Evolutionary conservation across 352 stramenopile genomes (phyloP), one percentile per base, ranked within the genome.

Genomic region (Pythium grandisporangium): DNA sequence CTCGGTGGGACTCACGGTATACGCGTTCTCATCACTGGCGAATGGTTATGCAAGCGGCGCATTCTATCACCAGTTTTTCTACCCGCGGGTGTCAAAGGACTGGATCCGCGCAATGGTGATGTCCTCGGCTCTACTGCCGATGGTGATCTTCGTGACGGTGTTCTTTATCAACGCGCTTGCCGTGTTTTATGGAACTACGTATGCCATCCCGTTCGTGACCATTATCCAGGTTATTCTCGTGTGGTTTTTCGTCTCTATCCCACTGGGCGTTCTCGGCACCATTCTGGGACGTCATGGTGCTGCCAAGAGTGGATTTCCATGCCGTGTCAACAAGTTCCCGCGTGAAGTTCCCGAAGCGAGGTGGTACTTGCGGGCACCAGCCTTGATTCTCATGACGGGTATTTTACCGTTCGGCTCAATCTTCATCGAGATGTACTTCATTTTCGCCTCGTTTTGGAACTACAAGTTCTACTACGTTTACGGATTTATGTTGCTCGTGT

Each of bases 401-500:
- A 76, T 99, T n/a, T 68, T 99, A 13, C 96, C 94, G 30, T 99
- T 99, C 45, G 97, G 95, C 29, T 97, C 85, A 34, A 99, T 99
- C 62, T 99, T 99, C 61, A 99, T 99, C 59, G 97, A 99, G 72
- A 97, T 99, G 66, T 99, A 99, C 70, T 99, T 99, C 79, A 98
- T 99, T 61, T 97, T 99, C 60, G 98, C 96, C 5, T 98, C 93
- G 30, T 97, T 99, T 52, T 99, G 96, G 96, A 98, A 97, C 67
- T 99, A 99, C 89, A 99, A 99, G 72, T 99, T 99, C 69, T 99
- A 99, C 73, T 99, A 99, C 68, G 96, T 99, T 12, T 99, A 99
- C 67, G 96, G 96, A 38, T 99, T 99, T 65, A 93, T 99, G 66
- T 74, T 99, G 45, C 78, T 98, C 37, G 95, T 99, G 16, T 98